Conservation (phyloP, 768 basidiomycete genomes). For the Boletus coccyginus region DNA sequence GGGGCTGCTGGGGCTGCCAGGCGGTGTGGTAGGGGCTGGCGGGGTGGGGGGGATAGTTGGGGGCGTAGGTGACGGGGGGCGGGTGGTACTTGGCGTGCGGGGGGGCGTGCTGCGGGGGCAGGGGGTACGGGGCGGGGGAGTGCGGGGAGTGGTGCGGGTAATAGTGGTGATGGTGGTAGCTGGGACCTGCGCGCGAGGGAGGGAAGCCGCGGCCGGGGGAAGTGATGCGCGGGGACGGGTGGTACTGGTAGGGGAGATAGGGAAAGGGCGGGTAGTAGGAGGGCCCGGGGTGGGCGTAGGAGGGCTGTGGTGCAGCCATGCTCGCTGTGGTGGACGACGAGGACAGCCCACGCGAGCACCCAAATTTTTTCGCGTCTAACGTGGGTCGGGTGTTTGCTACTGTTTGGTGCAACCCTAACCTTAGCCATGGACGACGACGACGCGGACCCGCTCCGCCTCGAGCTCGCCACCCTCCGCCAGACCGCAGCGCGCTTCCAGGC, state of each 20-base stretch:
- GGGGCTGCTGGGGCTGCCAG: constrained; percentile 45
- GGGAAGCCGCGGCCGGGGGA: no score
- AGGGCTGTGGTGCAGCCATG: constrained; percentile 25
- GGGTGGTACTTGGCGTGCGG: constrained; percentile 24
- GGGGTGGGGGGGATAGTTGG: constrained; percentile 18
- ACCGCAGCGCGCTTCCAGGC: constrained; percentile 52
- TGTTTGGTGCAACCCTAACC: constrained; percentile 24
- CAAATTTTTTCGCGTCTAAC: neutral
- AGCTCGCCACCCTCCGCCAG: constrained; percentile 45
- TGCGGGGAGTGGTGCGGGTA: constrained; percentile 14
- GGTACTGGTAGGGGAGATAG: constrained; percentile 34
- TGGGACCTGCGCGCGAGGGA: constrained; percentile 23
- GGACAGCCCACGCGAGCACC: no score
- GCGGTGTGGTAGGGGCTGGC: constrained; percentile 37
- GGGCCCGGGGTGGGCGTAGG: constrained; percentile 28
- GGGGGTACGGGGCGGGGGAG: no score
- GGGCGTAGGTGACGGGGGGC: constrained; percentile 35
- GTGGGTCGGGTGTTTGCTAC: constrained; percentile 15
- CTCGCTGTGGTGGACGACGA: constrained; percentile 12
- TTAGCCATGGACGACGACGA: constrained; percentile 24
- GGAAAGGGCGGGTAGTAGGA: constrained; percentile 33
- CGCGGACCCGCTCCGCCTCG: constrained; percentile 44
- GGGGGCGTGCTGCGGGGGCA: no score
- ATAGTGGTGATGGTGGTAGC: constrained; percentile 37
- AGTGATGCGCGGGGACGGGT: constrained; percentile 35